phyloP scores from a whole-genome alignment of 1,139 yeast species.

The Nadsonia commutata region DNA sequence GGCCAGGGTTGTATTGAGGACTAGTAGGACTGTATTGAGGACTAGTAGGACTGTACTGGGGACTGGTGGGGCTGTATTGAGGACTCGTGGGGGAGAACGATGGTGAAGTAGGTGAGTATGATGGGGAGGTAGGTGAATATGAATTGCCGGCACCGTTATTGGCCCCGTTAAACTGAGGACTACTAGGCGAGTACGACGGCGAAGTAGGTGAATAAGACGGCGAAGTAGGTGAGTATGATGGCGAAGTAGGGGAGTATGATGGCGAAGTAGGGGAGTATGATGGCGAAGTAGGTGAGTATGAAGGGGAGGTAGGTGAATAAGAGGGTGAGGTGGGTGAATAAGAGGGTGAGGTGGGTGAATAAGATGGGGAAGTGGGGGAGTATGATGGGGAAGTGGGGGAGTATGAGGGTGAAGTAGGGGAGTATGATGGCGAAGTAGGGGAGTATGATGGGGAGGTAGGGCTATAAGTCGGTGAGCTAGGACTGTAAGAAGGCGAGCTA shows the following conservation, averaged over 20 bases:
- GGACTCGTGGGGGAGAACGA: slow-evolving; percentile 55
- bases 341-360: slow-evolving; percentile 50
- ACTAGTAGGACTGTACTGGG: slow-evolving; percentile 50
- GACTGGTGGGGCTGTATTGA: slow-evolving; percentile 42
- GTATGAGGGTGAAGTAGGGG: slow-evolving; percentile 51
- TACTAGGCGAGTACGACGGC: slow-evolving; percentile 42
- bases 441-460: slow-evolving; percentile 61
- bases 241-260: slow-evolving; percentile 50
- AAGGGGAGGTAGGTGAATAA: slow-evolving; percentile 64
- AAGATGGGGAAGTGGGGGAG: slow-evolving; percentile 60
- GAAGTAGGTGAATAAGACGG: slow-evolving; percentile 48
- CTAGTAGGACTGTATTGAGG: slow-evolving; percentile 41
- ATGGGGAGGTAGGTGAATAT: slow-evolving; percentile 35
- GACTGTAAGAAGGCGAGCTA: slow-evolving; percentile 62
- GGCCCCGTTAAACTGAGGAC: slow-evolving; percentile 34
- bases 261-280: slow-evolving; percentile 58
- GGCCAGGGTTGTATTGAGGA: slow-evolving; percentile 19
- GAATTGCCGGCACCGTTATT: slow-evolving; percentile 25
- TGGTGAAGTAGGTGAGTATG: slow-evolving; percentile 56
- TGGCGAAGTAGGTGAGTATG: slow-evolving; percentile 64
- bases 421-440: slow-evolving; percentile 60
- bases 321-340: slow-evolving; percentile 64
- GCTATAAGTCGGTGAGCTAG: slow-evolving; percentile 57
- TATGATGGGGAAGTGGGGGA: slow-evolving; percentile 54
- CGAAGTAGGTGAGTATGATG: slow-evolving; percentile 45